Conservation (phyloP, 1,139 yeast genomes). For the Kodamaea arcana region DNA sequence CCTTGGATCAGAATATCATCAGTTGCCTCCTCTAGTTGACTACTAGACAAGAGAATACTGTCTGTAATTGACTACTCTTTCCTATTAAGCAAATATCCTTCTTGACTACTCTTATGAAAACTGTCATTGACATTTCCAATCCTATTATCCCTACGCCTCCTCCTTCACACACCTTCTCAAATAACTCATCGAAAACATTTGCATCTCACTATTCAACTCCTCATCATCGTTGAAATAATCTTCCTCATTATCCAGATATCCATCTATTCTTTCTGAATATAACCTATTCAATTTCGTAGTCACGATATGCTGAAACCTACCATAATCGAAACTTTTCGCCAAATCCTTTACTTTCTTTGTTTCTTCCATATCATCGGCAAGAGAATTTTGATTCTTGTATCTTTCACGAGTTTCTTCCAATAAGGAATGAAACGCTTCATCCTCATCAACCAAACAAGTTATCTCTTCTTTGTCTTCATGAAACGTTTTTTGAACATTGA, state of each 20-base stretch:
- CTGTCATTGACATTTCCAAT: too few relatives aligned
- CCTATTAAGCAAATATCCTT: too few relatives aligned
- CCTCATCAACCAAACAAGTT: constrained; percentile 30
- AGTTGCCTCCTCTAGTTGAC: too few relatives aligned
- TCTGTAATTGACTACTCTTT: too few relatives aligned
- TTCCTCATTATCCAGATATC: constrained; percentile 10
- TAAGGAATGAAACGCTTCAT: constrained; percentile 27
- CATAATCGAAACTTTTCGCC: constrained; percentile 23
- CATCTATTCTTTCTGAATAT: constrained; percentile 17
- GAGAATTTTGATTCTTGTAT: constrained; percentile 1
- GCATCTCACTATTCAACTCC: constrained; percentile 21
- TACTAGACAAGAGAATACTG: too few relatives aligned
- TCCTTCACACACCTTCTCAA: constrained; percentile 30
- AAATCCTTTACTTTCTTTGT: constrained; percentile 3
- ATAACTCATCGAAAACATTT: constrained; percentile 25
- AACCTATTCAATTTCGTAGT: constrained; percentile 20
- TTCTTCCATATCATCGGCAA: constrained; percentile 3
- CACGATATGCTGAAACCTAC: constrained; percentile 24
- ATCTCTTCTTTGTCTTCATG: constrained; percentile 45
- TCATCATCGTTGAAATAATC: constrained; percentile 11
- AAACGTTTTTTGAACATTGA: constrained; percentile 36
- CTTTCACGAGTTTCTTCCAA: constrained; percentile 22
- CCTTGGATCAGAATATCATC: too few relatives aligned
- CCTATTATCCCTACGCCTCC: not conserved
- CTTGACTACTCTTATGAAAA: too few relatives aligned